phyloP scores from a whole-genome alignment of 139 green algal genomes.

The Chlorella sp. region DNA sequence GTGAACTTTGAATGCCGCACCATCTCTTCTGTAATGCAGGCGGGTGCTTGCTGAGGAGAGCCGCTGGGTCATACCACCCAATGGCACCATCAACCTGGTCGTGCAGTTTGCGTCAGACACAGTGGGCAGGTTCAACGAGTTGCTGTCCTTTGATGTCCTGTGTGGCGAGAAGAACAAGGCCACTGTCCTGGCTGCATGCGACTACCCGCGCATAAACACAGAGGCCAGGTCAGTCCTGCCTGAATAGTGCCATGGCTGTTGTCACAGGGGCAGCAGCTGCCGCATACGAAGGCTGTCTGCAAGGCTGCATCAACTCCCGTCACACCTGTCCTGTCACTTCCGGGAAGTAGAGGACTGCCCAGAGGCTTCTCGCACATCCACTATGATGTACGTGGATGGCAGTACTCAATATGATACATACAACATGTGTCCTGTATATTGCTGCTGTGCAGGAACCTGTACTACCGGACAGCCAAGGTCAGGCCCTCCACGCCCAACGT shows the following conservation, averaged over 20 bases:
- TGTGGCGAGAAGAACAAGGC: conserved; percentile 36
- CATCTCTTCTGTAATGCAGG: too few species aligned
- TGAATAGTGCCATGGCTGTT: background rate
- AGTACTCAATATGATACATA: too few species aligned
- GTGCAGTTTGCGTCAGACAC: too few species aligned
- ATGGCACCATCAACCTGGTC: conserved; percentile 35
- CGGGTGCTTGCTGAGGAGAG: conserved; percentile 3
- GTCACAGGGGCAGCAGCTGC: background rate
- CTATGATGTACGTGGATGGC: too few species aligned
- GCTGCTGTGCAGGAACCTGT: too few species aligned
- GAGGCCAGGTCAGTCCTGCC: conserved; percentile 48
- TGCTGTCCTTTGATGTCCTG: conserved; percentile 60
- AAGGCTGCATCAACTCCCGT: background rate
- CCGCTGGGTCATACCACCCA: conserved; percentile 57
- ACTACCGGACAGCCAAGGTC: conserved; percentile 34
- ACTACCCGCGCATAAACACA: conserved; percentile 60
- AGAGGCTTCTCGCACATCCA: too few species aligned
- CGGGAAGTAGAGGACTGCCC: too few species aligned
- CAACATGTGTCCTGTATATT: too few species aligned
- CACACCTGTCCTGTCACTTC: too few species aligned
- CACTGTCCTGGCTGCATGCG: conserved; percentile 39
- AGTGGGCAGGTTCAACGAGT: conserved; percentile 50
- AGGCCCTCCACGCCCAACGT: conserved; percentile 42
- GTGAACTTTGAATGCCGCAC: too few species aligned
- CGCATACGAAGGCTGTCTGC: background rate